Conservation (phyloP, 192 early-diverging fungal species). For the Backusella sp. region DNA sequence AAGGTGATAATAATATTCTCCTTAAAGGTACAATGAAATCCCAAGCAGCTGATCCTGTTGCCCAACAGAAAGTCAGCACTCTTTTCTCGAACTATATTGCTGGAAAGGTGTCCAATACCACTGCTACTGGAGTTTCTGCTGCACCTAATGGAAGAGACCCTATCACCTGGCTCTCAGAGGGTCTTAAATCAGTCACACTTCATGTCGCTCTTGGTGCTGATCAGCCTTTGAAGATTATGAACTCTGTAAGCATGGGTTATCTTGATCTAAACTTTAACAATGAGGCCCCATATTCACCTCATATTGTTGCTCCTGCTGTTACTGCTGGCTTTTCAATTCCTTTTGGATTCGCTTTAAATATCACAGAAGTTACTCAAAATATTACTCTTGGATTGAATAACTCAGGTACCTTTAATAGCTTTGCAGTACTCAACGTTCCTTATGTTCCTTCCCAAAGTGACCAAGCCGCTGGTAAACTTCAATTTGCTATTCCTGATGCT, state of each 20-base stretch:
- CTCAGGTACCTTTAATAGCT: constrained; percentile 33
- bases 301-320: constrained; percentile 42
- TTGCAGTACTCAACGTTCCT: constrained; percentile 29
- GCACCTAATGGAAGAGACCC: constrained; percentile 49
- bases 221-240: constrained; percentile 47
- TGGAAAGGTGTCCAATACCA: constrained; percentile 43
- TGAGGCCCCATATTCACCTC: constrained; percentile 47
- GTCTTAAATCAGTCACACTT: constrained; percentile 48
- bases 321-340: constrained; percentile 53
- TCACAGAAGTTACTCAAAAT: constrained; percentile 52
- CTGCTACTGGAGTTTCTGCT: constrained; percentile 49
- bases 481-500: constrained; percentile 46
- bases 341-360: constrained; percentile 58
- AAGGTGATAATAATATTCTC: constrained; percentile 42
- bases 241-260: constrained; percentile 45
- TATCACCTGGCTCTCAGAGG: constrained; percentile 48
- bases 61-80: constrained; percentile 42
- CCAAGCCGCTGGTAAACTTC: constrained; percentile 39
- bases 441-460: constrained; percentile 42
- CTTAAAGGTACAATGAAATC: constrained; percentile 48
- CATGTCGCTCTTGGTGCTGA: constrained; percentile 46
- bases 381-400: constrained; percentile 40
- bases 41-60: constrained; percentile 40
- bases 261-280: constrained; percentile 53
- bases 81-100: constrained; percentile 54